A percentile compares a stretch with the other conserved stretches of the same genome.
Conservation (phyloP, 1,284 basidiomycete genomes). For the Fomitiporia mediterranea region DNA sequence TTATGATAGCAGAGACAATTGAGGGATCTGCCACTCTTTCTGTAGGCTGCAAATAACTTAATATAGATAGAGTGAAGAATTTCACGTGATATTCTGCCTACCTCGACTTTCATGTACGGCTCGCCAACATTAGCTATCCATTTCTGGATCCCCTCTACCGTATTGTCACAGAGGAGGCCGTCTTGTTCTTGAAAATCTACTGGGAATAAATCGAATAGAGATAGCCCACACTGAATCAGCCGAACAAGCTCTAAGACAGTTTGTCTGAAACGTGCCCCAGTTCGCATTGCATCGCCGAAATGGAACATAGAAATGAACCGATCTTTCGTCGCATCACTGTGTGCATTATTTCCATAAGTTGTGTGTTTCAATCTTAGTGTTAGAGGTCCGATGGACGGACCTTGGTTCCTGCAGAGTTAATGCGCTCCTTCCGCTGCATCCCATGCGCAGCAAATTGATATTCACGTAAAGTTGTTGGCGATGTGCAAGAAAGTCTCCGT, state of each 20-base stretch:
- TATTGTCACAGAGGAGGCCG: constrained; percentile 70
- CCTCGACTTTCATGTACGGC: constrained; percentile 56
- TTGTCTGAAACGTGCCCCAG: constrained; percentile 41
- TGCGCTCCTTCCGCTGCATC: constrained; percentile 68
- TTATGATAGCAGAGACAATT: constrained; percentile 63
- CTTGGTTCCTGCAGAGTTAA: constrained; percentile 71
- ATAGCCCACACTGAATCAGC: constrained; percentile 62
- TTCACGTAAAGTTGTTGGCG: constrained; percentile 69
- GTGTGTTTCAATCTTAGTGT: neutral
- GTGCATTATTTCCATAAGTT: constrained; percentile 14
- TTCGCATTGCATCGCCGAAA: constrained; percentile 42
- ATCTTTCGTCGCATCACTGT: constrained; percentile 70
- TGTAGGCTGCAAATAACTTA: constrained; percentile 44
- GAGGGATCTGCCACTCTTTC: constrained; percentile 69
- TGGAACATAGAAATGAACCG: constrained; percentile 68
- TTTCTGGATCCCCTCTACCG: constrained; percentile 59
- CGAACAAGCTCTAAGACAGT: constrained; percentile 72
- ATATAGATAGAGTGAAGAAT: neutral
- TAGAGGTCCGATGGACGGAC: constrained; percentile 31
- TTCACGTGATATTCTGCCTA: no score
- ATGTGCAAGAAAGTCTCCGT: constrained; percentile 57
- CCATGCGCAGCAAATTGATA: constrained; percentile 73
- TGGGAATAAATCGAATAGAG: constrained; percentile 62
- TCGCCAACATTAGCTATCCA: constrained; percentile 67
- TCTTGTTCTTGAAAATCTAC: constrained; percentile 37